phyloP scores from a whole-genome alignment of 176 grass and related monocot species.

The Aegilops umbellulata region DNA sequence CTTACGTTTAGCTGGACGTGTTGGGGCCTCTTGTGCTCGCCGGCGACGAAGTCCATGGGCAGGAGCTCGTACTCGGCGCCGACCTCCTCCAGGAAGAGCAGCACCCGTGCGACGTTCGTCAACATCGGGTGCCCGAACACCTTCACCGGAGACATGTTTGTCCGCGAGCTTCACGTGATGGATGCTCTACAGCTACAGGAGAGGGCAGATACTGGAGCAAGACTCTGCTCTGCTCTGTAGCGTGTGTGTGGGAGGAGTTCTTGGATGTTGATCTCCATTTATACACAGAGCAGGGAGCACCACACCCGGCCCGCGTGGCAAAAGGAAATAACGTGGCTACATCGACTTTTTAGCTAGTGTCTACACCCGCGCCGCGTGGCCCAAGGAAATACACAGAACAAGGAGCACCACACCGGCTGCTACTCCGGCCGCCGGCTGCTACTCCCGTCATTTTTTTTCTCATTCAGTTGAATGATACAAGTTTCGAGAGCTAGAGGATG shows the following conservation, averaged over 20 bases:
- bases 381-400: too few species aligned
- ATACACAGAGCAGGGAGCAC: not conserved
- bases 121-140: not conserved
- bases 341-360: too few species aligned
- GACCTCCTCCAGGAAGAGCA: not conserved
- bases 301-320: not conserved
- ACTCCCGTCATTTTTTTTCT: too few species aligned
- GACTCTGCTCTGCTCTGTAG: not conserved
- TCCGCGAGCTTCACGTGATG: not conserved
- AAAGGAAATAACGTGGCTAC: too few species aligned
- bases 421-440: too few species aligned
- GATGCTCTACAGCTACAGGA: not conserved
- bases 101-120: not conserved
- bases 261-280: conserved; percentile 11
- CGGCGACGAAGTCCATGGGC: not conserved
- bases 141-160: not conserved
- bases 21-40: not conserved
- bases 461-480: too few species aligned
- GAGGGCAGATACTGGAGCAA: not conserved
- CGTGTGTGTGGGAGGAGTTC: not conserved
- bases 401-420: too few species aligned
- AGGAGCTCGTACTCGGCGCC: not conserved
- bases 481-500: too few species aligned
- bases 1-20: not conserved
- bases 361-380: too few species aligned